Evolutionary conservation across 345 rosid genomes (phyloP), one percentile per base, ranked within the genome.

Genomic region (Microthlaspi erraticum): DNA sequence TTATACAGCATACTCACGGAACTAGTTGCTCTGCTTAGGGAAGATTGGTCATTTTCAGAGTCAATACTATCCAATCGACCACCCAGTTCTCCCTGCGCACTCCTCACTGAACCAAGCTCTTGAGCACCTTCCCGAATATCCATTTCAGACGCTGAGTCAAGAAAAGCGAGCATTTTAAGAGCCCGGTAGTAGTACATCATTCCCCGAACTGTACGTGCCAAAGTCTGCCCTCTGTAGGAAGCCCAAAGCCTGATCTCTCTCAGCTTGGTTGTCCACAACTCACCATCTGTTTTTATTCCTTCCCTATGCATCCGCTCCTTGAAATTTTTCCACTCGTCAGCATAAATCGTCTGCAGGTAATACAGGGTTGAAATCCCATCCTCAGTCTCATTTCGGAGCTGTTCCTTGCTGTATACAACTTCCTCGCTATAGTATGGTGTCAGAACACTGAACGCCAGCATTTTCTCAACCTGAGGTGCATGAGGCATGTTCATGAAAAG

Each of bases 181-280:
- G 98, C 98, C 54, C 97, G 87, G 73, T 93, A 85, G 72, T 91
- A 91, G 65, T 93, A 93, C 97, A 93, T 93, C 98, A 93, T 93
- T 79, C 98, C 98, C 78, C 97, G 84, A 57, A 91, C 97, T 12
- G 98, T 93, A 50, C 97, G 96, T 52, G 88, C 79, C 74, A 93
- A 88, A 29, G 98, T 91, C 80, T 93, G 97, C 77, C 98, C 98
- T 81, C 98, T 85, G 84, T 87, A 91, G 45, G 98, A 93, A 51
- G 96, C 97, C 98, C 98, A 93, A 70, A 87, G 91, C 84, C 97
- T 84, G 76, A 91, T 85, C 58, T 93, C 98, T 75, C 87, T 91
- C 81, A 87, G 68, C 86, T 81, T 93, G 66, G 83, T 80, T 16
- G 86, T 80, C 89, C 87, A 87, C 63, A 93, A 77, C 74, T 93